Percentiles rank a stretch among this genome's conserved stretches.
These are phyloP conservation scores for Coffea canephora DNA, from an alignment of 257 asterid species.

Conservation along the genomic window DNA sequence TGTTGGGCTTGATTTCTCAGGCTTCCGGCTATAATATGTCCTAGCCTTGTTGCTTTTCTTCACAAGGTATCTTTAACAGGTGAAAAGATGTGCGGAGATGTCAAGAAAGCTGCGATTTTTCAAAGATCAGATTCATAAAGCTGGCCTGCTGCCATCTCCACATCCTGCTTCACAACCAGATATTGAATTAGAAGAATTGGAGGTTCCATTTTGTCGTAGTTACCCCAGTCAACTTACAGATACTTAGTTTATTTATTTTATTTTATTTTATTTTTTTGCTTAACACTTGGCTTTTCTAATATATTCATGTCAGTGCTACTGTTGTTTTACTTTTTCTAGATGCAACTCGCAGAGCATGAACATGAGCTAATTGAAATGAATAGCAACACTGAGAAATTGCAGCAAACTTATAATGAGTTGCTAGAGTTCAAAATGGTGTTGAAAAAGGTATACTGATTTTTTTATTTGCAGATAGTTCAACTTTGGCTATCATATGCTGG, in stretches of 20 bases:
- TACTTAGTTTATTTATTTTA: neutral
- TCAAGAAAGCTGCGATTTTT: slow-evolving; percentile 84
- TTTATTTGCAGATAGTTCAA: neutral
- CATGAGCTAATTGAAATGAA: slow-evolving; percentile 96
- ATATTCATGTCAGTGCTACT: neutral
- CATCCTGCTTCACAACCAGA: slow-evolving; percentile 78
- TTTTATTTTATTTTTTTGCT: neutral
- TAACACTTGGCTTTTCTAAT: slow-evolving; percentile 4
- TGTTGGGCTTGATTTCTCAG: neutral
- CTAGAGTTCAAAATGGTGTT: slow-evolving; percentile 95
- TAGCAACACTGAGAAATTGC: slow-evolving; percentile 79
- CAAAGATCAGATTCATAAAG: slow-evolving; percentile 91
- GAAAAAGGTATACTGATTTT: slow-evolving; percentile 64
- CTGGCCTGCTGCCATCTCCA: slow-evolving; percentile 65
- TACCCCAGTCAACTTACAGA: slow-evolving; percentile 11
- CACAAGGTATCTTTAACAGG: slow-evolving; percentile 43
- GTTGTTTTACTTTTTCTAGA: slow-evolving; percentile 35
- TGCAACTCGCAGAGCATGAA: slow-evolving; percentile 88
- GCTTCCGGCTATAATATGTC: neutral
- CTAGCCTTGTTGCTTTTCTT: slow-evolving; percentile 7
- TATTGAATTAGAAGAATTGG: slow-evolving; percentile 85
- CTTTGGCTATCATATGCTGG: neutral
- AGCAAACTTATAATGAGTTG: slow-evolving; percentile 81
- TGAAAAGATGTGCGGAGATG: slow-evolving; percentile 99
- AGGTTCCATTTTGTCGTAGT: slow-evolving; percentile 45